Base-by-base conservation (phyloP, 2,329 filamentous ascomycete genomes). In the Fusarium setosum region DNA sequence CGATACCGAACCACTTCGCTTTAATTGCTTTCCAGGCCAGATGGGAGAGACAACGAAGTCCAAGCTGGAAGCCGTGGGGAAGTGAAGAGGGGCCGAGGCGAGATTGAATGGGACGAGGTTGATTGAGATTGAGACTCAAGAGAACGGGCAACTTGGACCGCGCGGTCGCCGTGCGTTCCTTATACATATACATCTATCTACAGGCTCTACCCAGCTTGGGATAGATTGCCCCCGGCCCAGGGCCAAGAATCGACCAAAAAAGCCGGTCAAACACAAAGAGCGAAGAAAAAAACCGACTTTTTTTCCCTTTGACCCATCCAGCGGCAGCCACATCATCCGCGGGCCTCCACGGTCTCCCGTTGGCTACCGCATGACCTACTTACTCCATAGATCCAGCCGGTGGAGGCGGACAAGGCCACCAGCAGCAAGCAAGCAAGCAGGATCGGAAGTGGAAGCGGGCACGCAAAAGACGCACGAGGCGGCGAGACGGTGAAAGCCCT, bases 311-410 rank as follows among this genome's bases (percentile, higher is more conserved):
- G n/a, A 42, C 63, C 69, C 69, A 72, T 72, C 70, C 68, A 72
- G 59, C 65, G 68, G 45, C 65, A 72, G 69, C 69, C 69, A 72
- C 69, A 72, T 72, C 69, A 69, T 65, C 67, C 69, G 70, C 60
- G n/a, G n/a, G n/a, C 51, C 31, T 50, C 59, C 66, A 60, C 55
- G 48, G 48, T 40, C 58, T 60, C 59, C 53, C 54, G 63, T 65
- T 69, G 67, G 61, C 62, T 65, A 62, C 61, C 29, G 63, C 63
- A 61, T 52, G 63, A 64, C 66, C 50, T 63, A 48, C 49, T 51
- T 65, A 47, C 63, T 56, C 47, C 56, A 48, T 40, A 38, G 48
- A 51, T 40, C 35, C 17, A 40, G n/a, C 31, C 41, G 26, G 54
- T 56, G 54, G 54, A 58, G 44, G 52, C 50, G 53, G 57, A 52